These are phyloP conservation scores for Saccharomycopsis javanensis DNA, from an alignment of 805 yeast genomes.

Conservation along the genomic window DNA sequence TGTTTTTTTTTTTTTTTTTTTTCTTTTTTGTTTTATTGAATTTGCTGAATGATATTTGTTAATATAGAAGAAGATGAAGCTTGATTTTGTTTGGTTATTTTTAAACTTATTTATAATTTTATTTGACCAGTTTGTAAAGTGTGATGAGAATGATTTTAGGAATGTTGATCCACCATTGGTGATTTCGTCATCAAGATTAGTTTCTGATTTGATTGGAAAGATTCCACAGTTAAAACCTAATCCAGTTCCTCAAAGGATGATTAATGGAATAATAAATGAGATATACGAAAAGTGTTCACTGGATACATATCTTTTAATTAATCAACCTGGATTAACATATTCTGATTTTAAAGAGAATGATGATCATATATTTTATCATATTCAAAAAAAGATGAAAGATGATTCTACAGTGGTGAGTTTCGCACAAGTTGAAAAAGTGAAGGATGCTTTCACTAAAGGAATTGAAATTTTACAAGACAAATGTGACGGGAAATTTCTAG, in stretches of 20 bases:
- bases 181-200: conserved; percentile 14
- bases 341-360: conserved; percentile 37
- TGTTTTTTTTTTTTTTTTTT: too few relatives aligned
- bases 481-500: conserved; percentile 32
- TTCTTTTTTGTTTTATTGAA: neutral
- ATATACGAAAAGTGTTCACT: conserved; percentile 37
- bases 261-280: conserved; percentile 26
- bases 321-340: conserved; percentile 42
- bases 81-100: neutral
- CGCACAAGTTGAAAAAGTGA: conserved; percentile 36
- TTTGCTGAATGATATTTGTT: too few relatives aligned
- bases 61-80: neutral
- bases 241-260: conserved; percentile 23
- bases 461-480: conserved; percentile 33
- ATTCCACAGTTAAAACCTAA: conserved; percentile 14
- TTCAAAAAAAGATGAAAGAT: conserved; percentile 41
- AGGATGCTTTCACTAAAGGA: conserved; percentile 20
- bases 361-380: conserved; percentile 33
- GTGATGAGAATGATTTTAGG: neutral
- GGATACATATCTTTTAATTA: conserved; percentile 47
- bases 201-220: conserved; percentile 6
- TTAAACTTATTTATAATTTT: neutral
- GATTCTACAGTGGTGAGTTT: conserved; percentile 55
- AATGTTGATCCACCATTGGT: conserved; percentile 15
- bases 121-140: neutral